Base-by-base conservation (phyloP, 768 basidiomycete genomes). In the Tephrocybe sp. region DNA sequence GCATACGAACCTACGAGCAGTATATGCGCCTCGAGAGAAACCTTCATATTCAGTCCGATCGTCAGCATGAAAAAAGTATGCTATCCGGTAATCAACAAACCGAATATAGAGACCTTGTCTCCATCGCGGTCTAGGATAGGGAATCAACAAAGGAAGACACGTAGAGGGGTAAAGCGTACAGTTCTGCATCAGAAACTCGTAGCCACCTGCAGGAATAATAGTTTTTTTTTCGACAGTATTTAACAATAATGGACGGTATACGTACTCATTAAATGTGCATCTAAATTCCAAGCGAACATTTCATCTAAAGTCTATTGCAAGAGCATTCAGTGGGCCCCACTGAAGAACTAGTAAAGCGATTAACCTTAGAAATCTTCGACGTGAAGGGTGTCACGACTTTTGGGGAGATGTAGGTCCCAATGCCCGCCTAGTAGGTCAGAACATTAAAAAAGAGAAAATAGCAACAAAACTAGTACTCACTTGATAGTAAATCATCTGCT, bases 21-120 rank as follows among this genome's bases (percentile, higher is more conserved):
- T 83, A 62, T 83, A 84, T 6, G 82, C 81, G 12, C 85, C 84
- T 31, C 86, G 72, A 30, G 83, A 85, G 63, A 88, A 87, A 0
- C 73, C 72, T 73, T 19, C 12, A 2, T 14, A 22, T 16, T n/a
- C 13, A 16, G n/a, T n/a, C n/a, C n/a, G n/a, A 32, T 5, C 4
- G 20, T 42, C 39, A 49, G 36, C 11, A 39, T 4, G 20, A 8
- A 22, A 30, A 4, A 43, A 10, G 8, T 12, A 8, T 6, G 3
- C 17, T 17, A 14, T 13, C 4, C 43, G 14, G 2, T 26, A 34
- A 17, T 23, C 20, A 11, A 58, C 62, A 13, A 41, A 71, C 84
- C 84, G 55, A 85, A 84, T 33, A 87, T 72, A 55, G 75, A 85
- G 12, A 87, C 80, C 52, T 72, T 72, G 65, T 87, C 84, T 22